Evolutionary conservation across 164 flowering plant species (phyloP).

Genomic region (Vitis riparia): DNA sequence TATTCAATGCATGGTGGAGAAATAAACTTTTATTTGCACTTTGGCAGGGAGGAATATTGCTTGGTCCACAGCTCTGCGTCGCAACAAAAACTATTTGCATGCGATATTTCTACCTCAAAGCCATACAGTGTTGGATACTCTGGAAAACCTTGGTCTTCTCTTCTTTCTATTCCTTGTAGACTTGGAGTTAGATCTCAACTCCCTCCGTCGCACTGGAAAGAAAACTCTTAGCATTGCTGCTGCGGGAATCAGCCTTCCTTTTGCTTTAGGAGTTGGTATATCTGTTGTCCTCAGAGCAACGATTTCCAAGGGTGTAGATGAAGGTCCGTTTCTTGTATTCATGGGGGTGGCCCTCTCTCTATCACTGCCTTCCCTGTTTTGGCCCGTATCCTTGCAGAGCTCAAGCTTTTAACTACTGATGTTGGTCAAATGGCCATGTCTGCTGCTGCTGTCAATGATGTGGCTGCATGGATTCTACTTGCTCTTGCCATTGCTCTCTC

Average conservation of each 20-base stretch:
- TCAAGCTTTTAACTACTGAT: slow-evolving; percentile 37
- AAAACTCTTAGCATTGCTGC: slow-evolving; percentile 1
- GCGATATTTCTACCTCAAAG: slow-evolving; percentile 22
- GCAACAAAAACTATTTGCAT: slow-evolving; percentile 13
- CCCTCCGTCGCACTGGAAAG: slow-evolving; percentile 27
- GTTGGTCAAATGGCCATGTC: slow-evolving; percentile 32
- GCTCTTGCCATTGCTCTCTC: slow-evolving; percentile 26
- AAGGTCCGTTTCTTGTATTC: slow-evolving; percentile 8
- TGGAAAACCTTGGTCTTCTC: slow-evolving; percentile 30
- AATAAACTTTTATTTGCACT: no score
- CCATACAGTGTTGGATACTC: slow-evolving; percentile 24
- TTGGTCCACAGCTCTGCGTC: slow-evolving; percentile 29
- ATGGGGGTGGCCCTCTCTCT: slow-evolving; percentile 27
- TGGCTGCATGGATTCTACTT: slow-evolving; percentile 29
- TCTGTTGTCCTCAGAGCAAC: neutral
- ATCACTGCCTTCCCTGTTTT: slow-evolving; percentile 33
- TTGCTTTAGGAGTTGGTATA: slow-evolving; percentile 4
- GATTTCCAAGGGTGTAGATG: neutral
- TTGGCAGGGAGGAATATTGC: slow-evolving; percentile 26
- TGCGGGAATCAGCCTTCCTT: slow-evolving; percentile 9
- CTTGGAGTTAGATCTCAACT: slow-evolving; percentile 22
- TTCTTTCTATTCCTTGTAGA: slow-evolving; percentile 34
- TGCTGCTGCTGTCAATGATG: slow-evolving; percentile 29
- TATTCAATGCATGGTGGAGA: no score
- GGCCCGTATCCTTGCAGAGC: slow-evolving; percentile 29